Evolutionary conservation across 768 basidiomycete genomes (phyloP), one percentile per base, ranked within the genome.

Genomic region (Pleurotus platypus): DNA sequence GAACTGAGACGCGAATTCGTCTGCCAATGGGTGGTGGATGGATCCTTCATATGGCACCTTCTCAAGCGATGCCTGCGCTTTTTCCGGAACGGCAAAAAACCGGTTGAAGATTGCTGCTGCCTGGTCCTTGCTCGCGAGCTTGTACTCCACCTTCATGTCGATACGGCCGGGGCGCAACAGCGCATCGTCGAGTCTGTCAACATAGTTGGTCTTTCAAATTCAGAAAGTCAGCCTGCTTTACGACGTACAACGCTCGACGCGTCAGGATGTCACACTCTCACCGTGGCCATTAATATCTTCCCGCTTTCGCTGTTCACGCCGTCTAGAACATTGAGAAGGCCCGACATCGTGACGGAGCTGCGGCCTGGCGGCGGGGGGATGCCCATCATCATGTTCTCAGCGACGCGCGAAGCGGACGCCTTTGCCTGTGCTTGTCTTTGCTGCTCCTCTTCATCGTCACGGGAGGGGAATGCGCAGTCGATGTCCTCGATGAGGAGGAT

Each of bases 221-320:
- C 4, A 30, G 6, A 11, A 9, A 9, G 30, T 35, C 30, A 35
- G 30, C 8, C 30, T 11, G 9, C 9, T 35, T 35, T 35, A 35
- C 30, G 30, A 35, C 30, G 8, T 2, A 35, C 30, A 35, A 35
- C 30, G 30, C 7, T 37, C 27, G 6, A 37, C 1, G 27, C 27
- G 11, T 15, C 6, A 45, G 15, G 30, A 49, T 26, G 24, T n/a
- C 12, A 6, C 16, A 47, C 76, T 40, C 45, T 35, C 30, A 79
- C 80, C 9, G 84, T 86, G 0, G 82, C 82, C 54, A 86, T 84
- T 60, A 84, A 79, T 6, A 86, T 65, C 57, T 80, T 81, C 7
- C 84, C 84, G 63, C 84, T 83, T 58, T 85, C 82, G 63, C 81
- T 82, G 2, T 79, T 80, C 9, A 83, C 78, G 4, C 84, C 83